These are phyloP conservation scores for Lotmaria passim DNA, from an alignment of 208 protist genomes.

Conservation along the genomic window DNA sequence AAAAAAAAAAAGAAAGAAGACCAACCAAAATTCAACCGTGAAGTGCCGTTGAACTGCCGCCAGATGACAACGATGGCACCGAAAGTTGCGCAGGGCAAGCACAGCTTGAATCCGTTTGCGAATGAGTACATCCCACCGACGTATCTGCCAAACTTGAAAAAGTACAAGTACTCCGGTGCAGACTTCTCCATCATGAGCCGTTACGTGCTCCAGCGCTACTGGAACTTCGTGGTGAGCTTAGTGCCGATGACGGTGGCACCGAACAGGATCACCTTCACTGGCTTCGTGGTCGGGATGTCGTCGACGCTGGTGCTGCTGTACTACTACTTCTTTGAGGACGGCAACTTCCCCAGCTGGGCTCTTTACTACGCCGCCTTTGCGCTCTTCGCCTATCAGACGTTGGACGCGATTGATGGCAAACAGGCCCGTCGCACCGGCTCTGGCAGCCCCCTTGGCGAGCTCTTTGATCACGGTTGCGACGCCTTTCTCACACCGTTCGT, in stretches of 20 bases:
- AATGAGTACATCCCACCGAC: constrained; percentile 71
- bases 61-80: constrained; percentile 11
- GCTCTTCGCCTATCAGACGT: constrained; percentile 92
- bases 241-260: constrained; percentile 90
- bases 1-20: constrained; percentile 8
- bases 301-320: constrained; percentile 65
- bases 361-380: constrained; percentile 74
- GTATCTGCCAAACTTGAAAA: constrained; percentile 74
- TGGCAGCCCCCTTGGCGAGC: constrained; percentile 92
- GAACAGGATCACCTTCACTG: constrained; percentile 87
- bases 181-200: constrained; percentile 77
- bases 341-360: constrained; percentile 86
- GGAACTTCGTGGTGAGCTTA: constrained; percentile 85
- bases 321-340: constrained; percentile 56
- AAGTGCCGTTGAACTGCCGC: no score
- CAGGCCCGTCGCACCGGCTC: constrained; percentile 93
- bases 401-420: constrained; percentile 96
- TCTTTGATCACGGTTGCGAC: constrained; percentile 97
- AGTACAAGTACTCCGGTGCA: constrained; percentile 82
- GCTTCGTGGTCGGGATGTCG: constrained; percentile 81
- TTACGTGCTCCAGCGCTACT: constrained; percentile 85
- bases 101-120: constrained; percentile 46
- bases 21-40: no score
- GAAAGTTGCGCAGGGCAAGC: background rate
- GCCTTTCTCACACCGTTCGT: constrained; percentile 86